Conservation (phyloP, 805 yeast species). For the Starmerella potacharoeniae region DNA sequence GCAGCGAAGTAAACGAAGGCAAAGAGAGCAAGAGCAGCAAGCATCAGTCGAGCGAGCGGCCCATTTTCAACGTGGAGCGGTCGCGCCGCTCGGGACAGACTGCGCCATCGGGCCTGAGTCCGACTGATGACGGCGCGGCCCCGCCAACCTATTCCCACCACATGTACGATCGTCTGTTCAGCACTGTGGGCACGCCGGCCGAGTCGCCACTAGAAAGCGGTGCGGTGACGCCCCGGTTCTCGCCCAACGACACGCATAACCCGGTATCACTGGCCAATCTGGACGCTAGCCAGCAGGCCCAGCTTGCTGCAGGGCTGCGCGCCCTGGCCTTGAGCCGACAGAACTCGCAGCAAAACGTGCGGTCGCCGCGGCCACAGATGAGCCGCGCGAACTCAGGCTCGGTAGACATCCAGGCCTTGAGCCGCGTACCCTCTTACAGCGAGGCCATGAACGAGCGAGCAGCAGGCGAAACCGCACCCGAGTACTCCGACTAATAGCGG, state of each 20-base stretch:
- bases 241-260: constrained; percentile 5
- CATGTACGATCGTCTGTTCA: constrained; percentile 70
- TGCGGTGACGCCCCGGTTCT: constrained; percentile 25
- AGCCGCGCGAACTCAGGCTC: constrained; percentile 25
- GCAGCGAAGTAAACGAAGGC: not conserved
- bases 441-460: constrained; percentile 51
- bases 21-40: constrained; percentile 26
- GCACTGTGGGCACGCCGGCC: constrained; percentile 39
- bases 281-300: constrained; percentile 29
- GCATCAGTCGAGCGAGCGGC: constrained; percentile 10
- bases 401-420: constrained; percentile 35
- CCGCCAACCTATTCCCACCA: constrained; percentile 82
- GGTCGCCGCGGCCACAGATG: constrained; percentile 33
- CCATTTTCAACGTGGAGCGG: constrained; percentile 17
- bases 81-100: constrained; percentile 8
- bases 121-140: constrained; percentile 34
- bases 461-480: constrained; percentile 55
- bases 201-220: constrained; percentile 33
- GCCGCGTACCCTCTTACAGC: constrained; percentile 73
- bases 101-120: not conserved
- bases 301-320: constrained; percentile 31
- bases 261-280: constrained; percentile 18
- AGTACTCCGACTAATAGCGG: constrained; percentile 34
- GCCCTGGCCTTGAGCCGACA: constrained; percentile 30
- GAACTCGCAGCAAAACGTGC: constrained; percentile 24